Conservation (phyloP, 192 early-diverging fungal species). For the Podila minutissima region DNA sequence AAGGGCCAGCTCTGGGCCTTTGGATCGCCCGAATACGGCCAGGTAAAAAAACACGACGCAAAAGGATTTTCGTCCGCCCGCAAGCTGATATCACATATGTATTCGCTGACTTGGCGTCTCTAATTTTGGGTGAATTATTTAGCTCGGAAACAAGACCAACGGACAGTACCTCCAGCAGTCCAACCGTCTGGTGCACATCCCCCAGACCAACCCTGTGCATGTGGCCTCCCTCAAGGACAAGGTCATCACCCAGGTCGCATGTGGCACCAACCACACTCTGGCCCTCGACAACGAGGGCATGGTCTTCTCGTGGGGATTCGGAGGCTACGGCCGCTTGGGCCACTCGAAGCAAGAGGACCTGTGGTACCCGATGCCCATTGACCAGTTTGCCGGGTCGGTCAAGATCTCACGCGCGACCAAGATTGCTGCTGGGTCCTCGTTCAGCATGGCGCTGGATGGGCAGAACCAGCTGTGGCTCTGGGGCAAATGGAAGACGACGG, state of each 20-base stretch:
- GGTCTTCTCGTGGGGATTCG: slow-evolving; percentile 75
- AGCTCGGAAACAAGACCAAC: slow-evolving; percentile 60
- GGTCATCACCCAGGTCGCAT: slow-evolving; percentile 60
- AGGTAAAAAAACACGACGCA: slow-evolving; percentile 24
- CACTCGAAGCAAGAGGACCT: slow-evolving; percentile 63
- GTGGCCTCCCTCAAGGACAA: slow-evolving; percentile 42
- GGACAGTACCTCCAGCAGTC: slow-evolving; percentile 57
- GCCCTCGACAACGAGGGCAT: slow-evolving; percentile 58
- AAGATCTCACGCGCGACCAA: slow-evolving; percentile 34
- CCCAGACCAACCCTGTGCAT: slow-evolving; percentile 52
- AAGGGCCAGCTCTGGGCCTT: slow-evolving; percentile 59
- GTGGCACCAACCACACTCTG: slow-evolving; percentile 71
- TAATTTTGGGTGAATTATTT: neutral
- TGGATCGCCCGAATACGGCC: slow-evolving; percentile 61
- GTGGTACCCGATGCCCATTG: slow-evolving; percentile 52
- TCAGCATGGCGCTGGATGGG: slow-evolving; percentile 59
- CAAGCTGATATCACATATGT: neutral
- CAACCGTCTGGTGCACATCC: slow-evolving; percentile 48
- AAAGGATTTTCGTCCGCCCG: neutral
- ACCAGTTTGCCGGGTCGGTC: slow-evolving; percentile 50
- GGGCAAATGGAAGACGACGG: slow-evolving; percentile 65
- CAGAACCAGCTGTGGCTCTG: slow-evolving; percentile 55
- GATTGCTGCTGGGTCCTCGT: slow-evolving; percentile 58
- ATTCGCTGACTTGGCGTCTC: neutral
- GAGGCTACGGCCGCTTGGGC: slow-evolving; percentile 72